Base-by-base conservation (phyloP, 495 filamentous ascomycete species). In the Penicillium robsamsonii region DNA sequence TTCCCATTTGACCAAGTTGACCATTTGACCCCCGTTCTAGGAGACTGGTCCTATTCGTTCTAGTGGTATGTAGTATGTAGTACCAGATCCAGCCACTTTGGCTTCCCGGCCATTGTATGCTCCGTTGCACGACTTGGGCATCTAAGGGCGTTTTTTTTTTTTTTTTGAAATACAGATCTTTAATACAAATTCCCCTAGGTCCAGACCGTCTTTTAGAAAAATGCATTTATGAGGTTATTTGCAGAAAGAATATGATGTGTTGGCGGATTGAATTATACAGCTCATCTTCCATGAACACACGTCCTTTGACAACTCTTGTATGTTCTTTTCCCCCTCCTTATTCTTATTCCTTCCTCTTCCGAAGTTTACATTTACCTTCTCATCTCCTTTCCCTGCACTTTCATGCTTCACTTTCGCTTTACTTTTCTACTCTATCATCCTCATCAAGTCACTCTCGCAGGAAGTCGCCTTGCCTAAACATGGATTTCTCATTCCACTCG, bases 401-500 rank as follows among this genome's bases (percentile, higher is more conserved):
- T 41, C 40, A 8, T 20, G 15, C 22, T 33, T 33, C 7, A 27
- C 22, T n/a, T 47, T 25, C 13, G 20, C 25, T 33, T 9, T 30
- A 33, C 27, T 30, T 50, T 37, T 31, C 29, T 43, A 43, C 24
- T 47, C 35, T 30, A 12, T 47, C 18, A 31, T 47, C 4, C 25
- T 15, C 25, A 33, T 33, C 30, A 33, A 46, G 27, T 47, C 30
- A 47, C 30, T 15, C 15, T 29, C 11, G 4, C 25, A 29, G 43
- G 13, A 46, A 13, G 6, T 13, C 5, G 46, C 11, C 31, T 49
- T 30, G 3, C 18, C 22, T 12, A 25, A 18, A 30, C 49, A 73
- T 73, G 70, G 57, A 70, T 51, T 57, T 22, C 37, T 64, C 66
- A 37, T 53, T 58, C 24, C 31, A 52, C 25, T 49, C 62, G 31